These are phyloP conservation scores for Blastobotrys petasosporus DNA, from an alignment of 1,139 yeast species.

Conservation along the genomic window DNA sequence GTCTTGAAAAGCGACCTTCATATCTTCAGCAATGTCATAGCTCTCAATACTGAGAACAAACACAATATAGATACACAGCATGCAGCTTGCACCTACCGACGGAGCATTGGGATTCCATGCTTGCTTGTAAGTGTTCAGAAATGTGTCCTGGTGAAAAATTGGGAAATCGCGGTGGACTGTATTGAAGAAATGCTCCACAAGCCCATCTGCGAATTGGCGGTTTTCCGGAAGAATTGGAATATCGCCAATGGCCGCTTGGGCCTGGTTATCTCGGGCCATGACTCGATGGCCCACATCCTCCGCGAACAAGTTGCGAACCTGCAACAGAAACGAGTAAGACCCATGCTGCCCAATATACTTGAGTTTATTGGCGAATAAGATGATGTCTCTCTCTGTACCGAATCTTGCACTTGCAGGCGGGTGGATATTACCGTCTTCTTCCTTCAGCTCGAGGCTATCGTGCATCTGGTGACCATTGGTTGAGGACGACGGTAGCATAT, in stretches of 20 bases:
- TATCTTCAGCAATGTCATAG: not conserved
- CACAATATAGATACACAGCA: conserved; percentile 14
- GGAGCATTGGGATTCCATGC: conserved; percentile 9
- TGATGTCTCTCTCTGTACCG: not conserved
- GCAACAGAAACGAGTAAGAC: conserved; percentile 13
- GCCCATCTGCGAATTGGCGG: conserved; percentile 11
- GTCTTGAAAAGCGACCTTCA: conserved; percentile 4
- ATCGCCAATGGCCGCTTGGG: conserved; percentile 3
- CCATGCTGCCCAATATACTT: conserved; percentile 13
- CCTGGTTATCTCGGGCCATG: conserved; percentile 8
- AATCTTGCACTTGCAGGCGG: too few species aligned
- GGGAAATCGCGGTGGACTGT: conserved; percentile 11
- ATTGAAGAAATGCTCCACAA: conserved; percentile 7
- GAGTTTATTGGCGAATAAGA: conserved; percentile 10
- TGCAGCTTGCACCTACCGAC: conserved; percentile 10
- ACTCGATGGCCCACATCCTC: conserved; percentile 8
- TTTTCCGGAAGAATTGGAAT: conserved; percentile 11
- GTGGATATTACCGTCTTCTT: too few species aligned
- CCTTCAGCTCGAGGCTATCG: too few species aligned
- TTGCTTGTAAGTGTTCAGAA: conserved; percentile 8
- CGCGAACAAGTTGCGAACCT: conserved; percentile 11
- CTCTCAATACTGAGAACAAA: conserved; percentile 10
- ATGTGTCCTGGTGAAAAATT: conserved; percentile 10
- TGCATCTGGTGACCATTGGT: too few species aligned
- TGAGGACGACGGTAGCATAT: too few species aligned